Base-by-base conservation (phyloP, 129 eudicot species). In the Oenanthe sinensis region DNA sequence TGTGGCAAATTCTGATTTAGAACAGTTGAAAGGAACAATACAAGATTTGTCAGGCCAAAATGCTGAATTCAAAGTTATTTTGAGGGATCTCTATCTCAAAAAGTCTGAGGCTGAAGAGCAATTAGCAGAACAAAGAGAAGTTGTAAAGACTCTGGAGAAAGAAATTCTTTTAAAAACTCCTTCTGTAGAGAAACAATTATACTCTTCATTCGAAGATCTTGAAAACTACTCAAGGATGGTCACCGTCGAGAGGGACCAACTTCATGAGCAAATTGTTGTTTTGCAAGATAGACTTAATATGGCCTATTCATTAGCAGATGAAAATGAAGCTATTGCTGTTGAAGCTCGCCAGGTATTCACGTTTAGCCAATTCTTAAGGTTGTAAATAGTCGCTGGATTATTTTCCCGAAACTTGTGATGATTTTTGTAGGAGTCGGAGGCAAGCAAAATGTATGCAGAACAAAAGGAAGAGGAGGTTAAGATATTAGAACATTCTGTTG, bases 381-480 rank as follows among this genome's bases (percentile, higher is more conserved):
- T 49, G 58, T 43, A 26, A 46, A 6, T 55, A 20, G 14, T 69
- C 22, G 54, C 65, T 77, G 48, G 11, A 73, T 77, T 71, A 78
- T 79, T 54, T 75, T 26, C 72, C 20, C 70, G 79, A 67, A 85
- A 24, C 30, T 44, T 65, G 42, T 16, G 39, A 76, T 42, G 16
- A 80, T 50, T 46, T 80, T 79, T 81, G 19, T 84, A 92, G 97
- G 93, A 85, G 83, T 90, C 92, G 16, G 93, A 87, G 75, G 88
- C 92, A 52, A 88, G 90, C 83, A 92, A 90, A 81, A 45, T 85
- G 70, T 88, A 90, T 75, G 97, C 97, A 47, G 96, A 92, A 81
- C 90, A 90, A 76, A 92, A 92, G 84, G 97, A 92, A 80, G 97
- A 90, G 87, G 97, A 92, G 86, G 93, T 92, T 60, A 90, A 87